phyloP scores from a whole-genome alignment of 140 eudicot genomes.

The Anethum foeniculum region DNA sequence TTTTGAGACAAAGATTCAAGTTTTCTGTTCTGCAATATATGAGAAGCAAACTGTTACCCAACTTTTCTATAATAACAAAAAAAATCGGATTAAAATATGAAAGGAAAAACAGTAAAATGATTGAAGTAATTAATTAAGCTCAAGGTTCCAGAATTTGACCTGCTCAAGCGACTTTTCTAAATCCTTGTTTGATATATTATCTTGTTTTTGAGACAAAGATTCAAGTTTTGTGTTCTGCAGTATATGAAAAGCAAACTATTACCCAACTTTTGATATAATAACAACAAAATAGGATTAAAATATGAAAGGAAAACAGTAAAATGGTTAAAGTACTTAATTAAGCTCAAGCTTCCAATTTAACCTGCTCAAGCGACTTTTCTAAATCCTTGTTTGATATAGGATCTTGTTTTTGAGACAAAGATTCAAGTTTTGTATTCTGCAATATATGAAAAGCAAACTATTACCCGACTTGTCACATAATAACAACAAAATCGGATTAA shows the following conservation, averaged over 20 bases:
- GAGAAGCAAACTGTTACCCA: background rate
- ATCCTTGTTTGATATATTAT: background rate
- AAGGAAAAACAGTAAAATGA: too few relatives aligned
- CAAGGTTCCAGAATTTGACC: too few relatives aligned
- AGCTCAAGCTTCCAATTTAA: too few relatives aligned
- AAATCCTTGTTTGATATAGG: too few relatives aligned
- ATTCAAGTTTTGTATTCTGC: slow-evolving; percentile 36
- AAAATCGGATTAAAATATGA: too few relatives aligned
- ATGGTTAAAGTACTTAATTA: too few relatives aligned
- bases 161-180: too few relatives aligned
- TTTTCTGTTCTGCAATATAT: slow-evolving; percentile 39
- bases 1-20: slow-evolving; percentile 21
- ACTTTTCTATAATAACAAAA: background rate
- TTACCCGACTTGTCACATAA: background rate
- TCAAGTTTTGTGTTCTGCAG: slow-evolving; percentile 38
- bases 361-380: too few relatives aligned
- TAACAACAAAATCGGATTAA: background rate
- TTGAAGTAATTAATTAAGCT: too few relatives aligned
- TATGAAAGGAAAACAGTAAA: background rate
- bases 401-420: slow-evolving; percentile 31
- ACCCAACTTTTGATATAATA: too few relatives aligned
- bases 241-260: background rate
- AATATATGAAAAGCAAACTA: background rate
- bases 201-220: slow-evolving; percentile 31
- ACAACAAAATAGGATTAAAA: too few relatives aligned